Conservation (phyloP, 768 basidiomycete genomes). For the Naganishia friedmannii region DNA sequence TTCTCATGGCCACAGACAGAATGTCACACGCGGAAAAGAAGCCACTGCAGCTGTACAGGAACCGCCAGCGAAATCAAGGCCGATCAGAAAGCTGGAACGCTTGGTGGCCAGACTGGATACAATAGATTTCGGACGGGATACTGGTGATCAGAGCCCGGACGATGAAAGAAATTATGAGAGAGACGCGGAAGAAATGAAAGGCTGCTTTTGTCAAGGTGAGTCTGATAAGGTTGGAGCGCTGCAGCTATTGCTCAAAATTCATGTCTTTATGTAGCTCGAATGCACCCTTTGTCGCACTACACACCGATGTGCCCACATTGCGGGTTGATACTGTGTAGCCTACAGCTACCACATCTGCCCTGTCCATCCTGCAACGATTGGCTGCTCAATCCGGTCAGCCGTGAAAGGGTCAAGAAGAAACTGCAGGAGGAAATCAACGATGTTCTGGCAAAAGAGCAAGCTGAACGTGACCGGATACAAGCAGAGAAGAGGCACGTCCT, state of each 20-base stretch:
- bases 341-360: slow-evolving; percentile 49
- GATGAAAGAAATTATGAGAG: slow-evolving; percentile 35
- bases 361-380: slow-evolving; percentile 50
- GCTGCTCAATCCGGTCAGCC: slow-evolving; percentile 38
- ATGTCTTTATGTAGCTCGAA: slow-evolving; percentile 38
- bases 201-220: slow-evolving; percentile 51
- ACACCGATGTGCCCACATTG: slow-evolving; percentile 50
- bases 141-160: background rate
- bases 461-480: slow-evolving; percentile 36
- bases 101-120: slow-evolving; percentile 36
- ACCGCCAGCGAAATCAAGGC: slow-evolving; percentile 37
- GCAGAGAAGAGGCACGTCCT: slow-evolving; percentile 34
- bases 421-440: slow-evolving; percentile 41
- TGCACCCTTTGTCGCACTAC: slow-evolving; percentile 49
- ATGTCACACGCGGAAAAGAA: slow-evolving; percentile 31
- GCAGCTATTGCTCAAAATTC: background rate
- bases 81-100: slow-evolving; percentile 42
- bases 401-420: slow-evolving; percentile 40
- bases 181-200: slow-evolving; percentile 26
- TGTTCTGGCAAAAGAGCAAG: slow-evolving; percentile 40
- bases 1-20: background rate
- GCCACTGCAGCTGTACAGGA: slow-evolving; percentile 11
- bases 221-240: background rate
- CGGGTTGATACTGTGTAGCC: slow-evolving; percentile 49
- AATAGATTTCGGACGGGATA: slow-evolving; percentile 1